A percentile compares a stretch with the other conserved stretches of the same genome.
Evolutionary conservation across 495 filamentous ascomycete species (phyloP).

Genomic region (Pseudevernia furfuracea): DNA sequence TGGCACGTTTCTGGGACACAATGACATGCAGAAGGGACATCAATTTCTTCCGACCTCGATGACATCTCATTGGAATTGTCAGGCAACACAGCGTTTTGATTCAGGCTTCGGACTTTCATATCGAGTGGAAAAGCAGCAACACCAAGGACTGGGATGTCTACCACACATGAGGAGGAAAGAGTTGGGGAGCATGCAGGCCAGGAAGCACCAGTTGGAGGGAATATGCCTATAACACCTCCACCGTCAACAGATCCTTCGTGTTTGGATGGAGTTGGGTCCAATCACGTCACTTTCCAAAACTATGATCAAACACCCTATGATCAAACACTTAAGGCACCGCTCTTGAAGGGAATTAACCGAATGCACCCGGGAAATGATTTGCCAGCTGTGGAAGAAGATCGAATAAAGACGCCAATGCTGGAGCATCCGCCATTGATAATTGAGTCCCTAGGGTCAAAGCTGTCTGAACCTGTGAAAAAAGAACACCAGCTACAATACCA

Average conservation of each 20-base stretch:
- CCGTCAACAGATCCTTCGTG: not conserved
- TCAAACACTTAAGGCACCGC: not conserved
- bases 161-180: not conserved
- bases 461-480: conserved; percentile 3
- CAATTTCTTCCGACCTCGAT: conserved; percentile 19
- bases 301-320: not conserved
- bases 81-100: not conserved
- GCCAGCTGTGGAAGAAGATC: conserved; percentile 1
- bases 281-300: not conserved
- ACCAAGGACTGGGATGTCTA: conserved; percentile 1
- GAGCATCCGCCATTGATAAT: not conserved
- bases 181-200: not conserved
- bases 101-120: not conserved
- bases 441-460: not conserved
- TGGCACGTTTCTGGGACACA: not conserved
- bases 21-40: conserved; percentile 14
- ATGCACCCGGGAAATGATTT: not conserved
- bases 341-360: not conserved
- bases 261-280: not conserved
- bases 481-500: not conserved
- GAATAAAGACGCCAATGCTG: conserved; percentile 4
- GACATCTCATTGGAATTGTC: conserved; percentile 5
- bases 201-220: not conserved
- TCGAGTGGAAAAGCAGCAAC: not conserved
- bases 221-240: not conserved